phyloP scores from a whole-genome alignment of 768 basidiomycete genomes.

The Lentinula lateritia region DNA sequence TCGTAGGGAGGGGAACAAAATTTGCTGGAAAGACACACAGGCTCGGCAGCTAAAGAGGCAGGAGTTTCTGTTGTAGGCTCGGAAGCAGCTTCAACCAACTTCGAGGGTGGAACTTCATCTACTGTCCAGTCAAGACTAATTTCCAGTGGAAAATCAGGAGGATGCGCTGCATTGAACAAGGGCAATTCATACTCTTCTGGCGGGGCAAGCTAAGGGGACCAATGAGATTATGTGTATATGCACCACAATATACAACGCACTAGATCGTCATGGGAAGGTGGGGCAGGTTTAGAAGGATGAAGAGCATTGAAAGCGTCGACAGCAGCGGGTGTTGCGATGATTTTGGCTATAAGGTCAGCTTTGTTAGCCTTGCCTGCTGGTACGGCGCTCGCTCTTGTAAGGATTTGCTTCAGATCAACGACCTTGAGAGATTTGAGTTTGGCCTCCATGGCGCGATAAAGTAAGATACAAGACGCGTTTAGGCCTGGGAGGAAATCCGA shows the following conservation, averaged over 20 bases:
- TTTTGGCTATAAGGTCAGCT: conserved; percentile 58
- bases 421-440: conserved; percentile 60
- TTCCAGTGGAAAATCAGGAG: not conserved
- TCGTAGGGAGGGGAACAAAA: not conserved
- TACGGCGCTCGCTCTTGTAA: conserved; percentile 43
- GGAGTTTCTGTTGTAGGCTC: not conserved
- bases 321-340: conserved; percentile 47
- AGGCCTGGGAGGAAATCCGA: not conserved
- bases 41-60: not conserved
- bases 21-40: not conserved
- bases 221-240: not conserved
- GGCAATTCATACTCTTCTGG: conserved; percentile 27
- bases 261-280: conserved; percentile 19
- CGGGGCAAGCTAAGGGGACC: conserved; percentile 18
- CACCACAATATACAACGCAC: conserved; percentile 12
- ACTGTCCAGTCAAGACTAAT: conserved; percentile 38
- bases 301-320: conserved; percentile 41
- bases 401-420: conserved; percentile 60
- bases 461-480: not conserved
- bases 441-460: not conserved
- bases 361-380: conserved; percentile 58
- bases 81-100: not conserved
- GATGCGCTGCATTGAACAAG: conserved; percentile 1
- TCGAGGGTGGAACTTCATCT: conserved; percentile 21
- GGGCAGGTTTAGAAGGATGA: conserved; percentile 25